Conservation (phyloP, 2,329 filamentous ascomycete species). For the Arachnomyces sp. region DNA sequence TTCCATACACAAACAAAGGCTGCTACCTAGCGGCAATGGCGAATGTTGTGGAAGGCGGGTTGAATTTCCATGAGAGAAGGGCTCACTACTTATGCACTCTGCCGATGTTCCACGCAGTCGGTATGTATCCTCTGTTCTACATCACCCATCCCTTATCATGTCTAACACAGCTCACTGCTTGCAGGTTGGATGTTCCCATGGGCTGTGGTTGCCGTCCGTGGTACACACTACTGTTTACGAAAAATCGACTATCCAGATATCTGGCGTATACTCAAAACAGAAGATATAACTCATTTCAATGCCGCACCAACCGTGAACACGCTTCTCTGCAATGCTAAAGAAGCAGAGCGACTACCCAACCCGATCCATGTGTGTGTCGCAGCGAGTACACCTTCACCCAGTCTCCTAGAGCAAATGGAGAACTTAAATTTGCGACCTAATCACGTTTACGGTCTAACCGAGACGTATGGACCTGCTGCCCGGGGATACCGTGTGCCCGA, state of each 20-base stretch:
- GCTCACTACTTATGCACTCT: slow-evolving; percentile 87
- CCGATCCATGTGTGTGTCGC: slow-evolving; percentile 85
- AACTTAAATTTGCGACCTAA: slow-evolving; percentile 77
- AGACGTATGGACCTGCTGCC: slow-evolving; percentile 93
- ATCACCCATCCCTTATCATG: slow-evolving; percentile 33
- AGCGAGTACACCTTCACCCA: slow-evolving; percentile 78
- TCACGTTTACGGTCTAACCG: slow-evolving; percentile 79
- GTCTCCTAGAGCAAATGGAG: slow-evolving; percentile 91
- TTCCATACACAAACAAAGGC: slow-evolving; percentile 82
- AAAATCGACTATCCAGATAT: slow-evolving; percentile 94
- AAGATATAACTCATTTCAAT: slow-evolving; percentile 88
- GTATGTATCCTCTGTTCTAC: slow-evolving; percentile 47
- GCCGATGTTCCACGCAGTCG: slow-evolving; percentile 69
- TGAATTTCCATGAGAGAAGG: slow-evolving; percentile 61
- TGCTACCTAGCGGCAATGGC: slow-evolving; percentile 75
- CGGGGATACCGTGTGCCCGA: slow-evolving; percentile 81
- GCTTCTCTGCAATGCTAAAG: slow-evolving; percentile 69
- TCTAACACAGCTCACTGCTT: background rate
- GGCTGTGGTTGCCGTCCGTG: slow-evolving; percentile 84
- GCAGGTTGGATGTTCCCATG: slow-evolving; percentile 76
- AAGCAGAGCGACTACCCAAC: slow-evolving; percentile 60
- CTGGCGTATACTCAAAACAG: slow-evolving; percentile 78
- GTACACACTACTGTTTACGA: slow-evolving; percentile 88
- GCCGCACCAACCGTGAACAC: slow-evolving; percentile 96
- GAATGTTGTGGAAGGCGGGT: slow-evolving; percentile 79